Conservation (phyloP, 129 eudicot genomes). For the Ambrosia trifida region DNA sequence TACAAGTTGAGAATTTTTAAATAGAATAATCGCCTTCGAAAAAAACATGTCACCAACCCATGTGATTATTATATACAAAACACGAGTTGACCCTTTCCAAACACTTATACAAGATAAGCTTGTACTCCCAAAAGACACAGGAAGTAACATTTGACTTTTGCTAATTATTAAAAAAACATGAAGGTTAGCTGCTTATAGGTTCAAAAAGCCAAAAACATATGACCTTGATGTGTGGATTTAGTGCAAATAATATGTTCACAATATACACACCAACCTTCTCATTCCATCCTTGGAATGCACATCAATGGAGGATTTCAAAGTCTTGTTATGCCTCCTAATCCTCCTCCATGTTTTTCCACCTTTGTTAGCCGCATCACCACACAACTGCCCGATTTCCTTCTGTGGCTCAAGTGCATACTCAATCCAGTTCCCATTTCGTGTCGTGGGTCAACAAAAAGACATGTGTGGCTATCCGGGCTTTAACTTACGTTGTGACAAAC, state of each 20-base stretch:
- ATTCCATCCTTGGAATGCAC: constrained; percentile 11
- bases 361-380: background rate
- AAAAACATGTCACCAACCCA: no score
- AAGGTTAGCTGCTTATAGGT: constrained; percentile 35
- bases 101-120: background rate
- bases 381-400: constrained; percentile 6
- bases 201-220: constrained; percentile 31
- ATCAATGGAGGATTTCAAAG: constrained; percentile 11
- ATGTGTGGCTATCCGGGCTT: constrained; percentile 58
- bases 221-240: constrained; percentile 28
- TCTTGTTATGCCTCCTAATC: background rate
- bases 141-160: constrained; percentile 26
- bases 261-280: constrained; percentile 19
- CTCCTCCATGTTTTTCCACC: background rate
- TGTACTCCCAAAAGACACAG: background rate
- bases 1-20: no score
- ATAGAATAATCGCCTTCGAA: no score
- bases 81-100: constrained; percentile 3
- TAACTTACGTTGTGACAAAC: constrained; percentile 40
- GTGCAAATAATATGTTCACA: constrained; percentile 17
- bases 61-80: background rate
- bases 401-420: constrained; percentile 32
- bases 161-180: constrained; percentile 19
- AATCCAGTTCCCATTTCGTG: constrained; percentile 51
- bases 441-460: constrained; percentile 32